These are phyloP conservation scores for Hyparrhenia diplandra DNA, from an alignment of 176 grass and related monocot species.

Conservation along the genomic window DNA sequence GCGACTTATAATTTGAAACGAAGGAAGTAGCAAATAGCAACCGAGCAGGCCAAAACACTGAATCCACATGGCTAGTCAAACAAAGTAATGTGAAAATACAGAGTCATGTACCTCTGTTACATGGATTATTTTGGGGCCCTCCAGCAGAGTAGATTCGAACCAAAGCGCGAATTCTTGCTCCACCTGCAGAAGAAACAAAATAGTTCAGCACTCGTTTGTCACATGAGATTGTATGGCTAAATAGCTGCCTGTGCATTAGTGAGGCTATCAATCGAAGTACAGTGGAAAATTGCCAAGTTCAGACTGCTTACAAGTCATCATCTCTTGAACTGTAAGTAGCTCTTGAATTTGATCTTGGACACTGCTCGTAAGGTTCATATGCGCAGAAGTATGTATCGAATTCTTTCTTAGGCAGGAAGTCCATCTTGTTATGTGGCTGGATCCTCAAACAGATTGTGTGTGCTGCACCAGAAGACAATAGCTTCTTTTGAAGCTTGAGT, in stretches of 20 bases:
- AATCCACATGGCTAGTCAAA: neutral
- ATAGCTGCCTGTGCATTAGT: neutral
- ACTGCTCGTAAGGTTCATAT: constrained; percentile 78
- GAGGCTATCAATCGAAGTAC: neutral
- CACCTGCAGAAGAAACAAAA: constrained; percentile 40
- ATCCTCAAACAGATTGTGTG: constrained; percentile 77
- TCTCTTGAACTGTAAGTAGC: constrained; percentile 92
- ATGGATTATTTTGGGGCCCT: constrained; percentile 63
- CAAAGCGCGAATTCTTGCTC: constrained; percentile 51
- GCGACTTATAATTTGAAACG: too few relatives aligned
- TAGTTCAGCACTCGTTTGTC: neutral
- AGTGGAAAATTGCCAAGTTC: constrained; percentile 10
- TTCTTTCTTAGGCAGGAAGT: constrained; percentile 74
- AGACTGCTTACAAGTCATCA: constrained; percentile 76
- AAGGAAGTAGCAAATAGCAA: constrained; percentile 13
- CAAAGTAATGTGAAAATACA: neutral
- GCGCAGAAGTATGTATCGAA: constrained; percentile 84
- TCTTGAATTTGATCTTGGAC: constrained; percentile 66
- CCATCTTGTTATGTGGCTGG: constrained; percentile 75
- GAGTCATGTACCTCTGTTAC: constrained; percentile 36
- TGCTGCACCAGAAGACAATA: constrained; percentile 60
- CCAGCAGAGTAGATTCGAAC: constrained; percentile 70
- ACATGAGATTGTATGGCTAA: neutral
- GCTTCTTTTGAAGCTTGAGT: constrained; percentile 70
- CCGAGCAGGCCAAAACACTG: neutral